Evolutionary conservation across 495 filamentous ascomycete genomes (phyloP).

Genomic region (Hyaloscypha variabilis): DNA sequence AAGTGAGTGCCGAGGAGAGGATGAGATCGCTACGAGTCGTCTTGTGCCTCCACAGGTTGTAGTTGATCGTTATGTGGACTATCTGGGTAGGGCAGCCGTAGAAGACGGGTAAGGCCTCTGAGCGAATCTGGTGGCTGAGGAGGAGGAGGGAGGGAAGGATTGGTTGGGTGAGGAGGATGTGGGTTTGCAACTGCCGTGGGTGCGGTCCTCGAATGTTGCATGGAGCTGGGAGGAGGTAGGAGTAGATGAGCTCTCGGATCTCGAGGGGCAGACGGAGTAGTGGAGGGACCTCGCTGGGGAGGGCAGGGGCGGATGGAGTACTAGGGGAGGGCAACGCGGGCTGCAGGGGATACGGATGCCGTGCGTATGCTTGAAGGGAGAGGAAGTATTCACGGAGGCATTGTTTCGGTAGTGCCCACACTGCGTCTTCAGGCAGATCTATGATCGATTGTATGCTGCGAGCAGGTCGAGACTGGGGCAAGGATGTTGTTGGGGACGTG

Average conservation of each 20-base stretch:
- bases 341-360: constrained; percentile 16
- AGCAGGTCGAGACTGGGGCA: not conserved
- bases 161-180: constrained; percentile 19
- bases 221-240: constrained; percentile 16
- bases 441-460: constrained; percentile 17
- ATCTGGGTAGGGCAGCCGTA: constrained; percentile 21
- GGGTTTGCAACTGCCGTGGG: constrained; percentile 25
- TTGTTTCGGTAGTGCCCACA: constrained; percentile 23
- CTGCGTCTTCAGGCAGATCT: constrained; percentile 17
- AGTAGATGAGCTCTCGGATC: constrained; percentile 29
- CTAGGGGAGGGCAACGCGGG: not conserved
- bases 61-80: constrained; percentile 23
- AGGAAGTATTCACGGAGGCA: constrained; percentile 26
- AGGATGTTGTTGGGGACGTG: constrained; percentile 12
- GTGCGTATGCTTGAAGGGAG: constrained; percentile 21
- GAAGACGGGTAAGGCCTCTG: constrained; percentile 25
- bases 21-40: constrained; percentile 19
- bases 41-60: constrained; percentile 28
- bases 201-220: constrained; percentile 22
- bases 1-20: constrained; percentile 12
- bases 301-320: not conserved
- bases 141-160: constrained; percentile 19
- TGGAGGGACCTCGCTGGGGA: not conserved
- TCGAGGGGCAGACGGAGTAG: constrained; percentile 29
- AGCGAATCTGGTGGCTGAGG: constrained; percentile 25